Percentiles rank a stretch among this genome's conserved stretches.
Evolutionary conservation across 1,139 yeast genomes (phyloP).

Genomic region (Nakaseomyces bracarensis): DNA sequence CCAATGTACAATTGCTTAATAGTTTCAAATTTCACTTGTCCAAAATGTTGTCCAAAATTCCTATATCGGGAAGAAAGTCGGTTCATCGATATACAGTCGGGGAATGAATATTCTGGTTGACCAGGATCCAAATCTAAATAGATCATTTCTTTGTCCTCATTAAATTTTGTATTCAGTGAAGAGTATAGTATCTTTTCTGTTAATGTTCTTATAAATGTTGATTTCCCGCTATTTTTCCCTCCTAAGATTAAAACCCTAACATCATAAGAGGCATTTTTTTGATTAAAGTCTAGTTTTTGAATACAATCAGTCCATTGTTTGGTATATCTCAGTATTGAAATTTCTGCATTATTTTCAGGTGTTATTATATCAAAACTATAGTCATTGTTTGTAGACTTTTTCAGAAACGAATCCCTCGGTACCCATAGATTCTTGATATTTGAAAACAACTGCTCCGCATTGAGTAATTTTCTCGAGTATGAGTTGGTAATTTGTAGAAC

Average conservation of each 20-base stretch:
- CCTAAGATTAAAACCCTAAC: constrained; percentile 44
- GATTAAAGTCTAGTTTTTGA: constrained; percentile 15
- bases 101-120: constrained; percentile 71
- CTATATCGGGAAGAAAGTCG: constrained; percentile 12
- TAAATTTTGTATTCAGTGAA: constrained; percentile 10
- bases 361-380: constrained; percentile 17
- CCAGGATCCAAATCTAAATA: constrained; percentile 86
- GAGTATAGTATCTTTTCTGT: constrained; percentile 37
- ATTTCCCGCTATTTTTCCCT: constrained; percentile 76
- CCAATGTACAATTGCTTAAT: constrained; percentile 52
- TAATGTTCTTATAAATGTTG: constrained; percentile 56
- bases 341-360: neutral
- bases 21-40: constrained; percentile 20
- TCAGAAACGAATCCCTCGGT: constrained; percentile 10
- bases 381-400: constrained; percentile 9
- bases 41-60: constrained; percentile 24
- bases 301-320: constrained; percentile 3
- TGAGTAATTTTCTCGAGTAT: constrained; percentile 12
- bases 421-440: constrained; percentile 24
- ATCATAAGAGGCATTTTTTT: constrained; percentile 19
- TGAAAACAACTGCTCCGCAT: constrained; percentile 14
- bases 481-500: constrained; percentile 20
- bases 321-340: neutral
- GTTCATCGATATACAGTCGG: constrained; percentile 43
- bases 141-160: constrained; percentile 27